Evolutionary conservation across 1,284 basidiomycete genomes (phyloP), one percentile per base, ranked within the genome.

Genomic region (Exobasidium cylindrosporum): DNA sequence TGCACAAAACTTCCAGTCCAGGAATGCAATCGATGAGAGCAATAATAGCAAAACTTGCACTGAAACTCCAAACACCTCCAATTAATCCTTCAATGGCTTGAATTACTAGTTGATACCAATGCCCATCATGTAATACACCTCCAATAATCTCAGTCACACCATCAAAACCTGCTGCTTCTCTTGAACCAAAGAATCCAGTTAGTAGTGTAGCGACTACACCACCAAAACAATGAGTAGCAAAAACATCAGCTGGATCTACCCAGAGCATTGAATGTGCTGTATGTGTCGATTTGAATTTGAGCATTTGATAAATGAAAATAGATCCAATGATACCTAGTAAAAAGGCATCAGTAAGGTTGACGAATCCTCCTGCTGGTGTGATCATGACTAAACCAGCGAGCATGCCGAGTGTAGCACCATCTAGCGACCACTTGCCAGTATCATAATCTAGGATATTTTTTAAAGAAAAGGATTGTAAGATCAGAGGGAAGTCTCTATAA

Each of bases 1-100:
- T 56, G 30, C 30, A 31, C 21, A 56, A 31, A 21, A 56, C 54
- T 43, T 56, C 54, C 13, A 56, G 26, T 3, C 87, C 88, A 2
- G 95, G 95, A 74, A 95, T 90, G 82, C 84, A 91, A 84, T 97
- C 92, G 87, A 97, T 90, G 73, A 87, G 82, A 88, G 92, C 92
- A 59, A 92, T 85, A 80, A 97, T 90, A 81, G 92, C 84, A 13
- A 90, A 40, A 32, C 76, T 74, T 21, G 69, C 53, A 49, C 69
- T 64, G 35, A 78, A 77, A 35, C 70, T 72, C 73, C 73, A 79
- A 26, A 64, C 90, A 77, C 97, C 84, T 92, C 92, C 97, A 49
- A 94, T 94, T 47, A 24, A 31, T 26, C 30, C 54, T 43, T 56
- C 54, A 13, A 56, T 3, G 30, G 24, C 13, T 74, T 96, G 92